These are phyloP conservation scores for Fraxinus pennsylvanica DNA, from an alignment of 257 asterid genomes.

Conservation along the genomic window DNA sequence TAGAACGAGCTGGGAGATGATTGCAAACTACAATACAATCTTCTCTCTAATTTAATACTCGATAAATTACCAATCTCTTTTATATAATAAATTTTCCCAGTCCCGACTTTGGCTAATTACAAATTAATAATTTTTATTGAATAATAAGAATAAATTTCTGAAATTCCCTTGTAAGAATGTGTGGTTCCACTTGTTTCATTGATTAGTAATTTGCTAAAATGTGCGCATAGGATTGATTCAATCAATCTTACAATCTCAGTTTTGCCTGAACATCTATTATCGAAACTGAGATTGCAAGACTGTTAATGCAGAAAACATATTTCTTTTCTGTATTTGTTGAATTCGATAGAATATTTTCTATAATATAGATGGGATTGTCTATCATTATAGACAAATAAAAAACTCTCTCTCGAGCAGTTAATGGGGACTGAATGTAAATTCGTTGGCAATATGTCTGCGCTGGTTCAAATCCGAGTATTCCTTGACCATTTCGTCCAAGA, in stretches of 20 bases:
- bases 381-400: no score
- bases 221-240: not conserved
- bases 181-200: not conserved
- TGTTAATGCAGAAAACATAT: not conserved
- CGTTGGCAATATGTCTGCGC: no score
- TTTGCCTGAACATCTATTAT: not conserved
- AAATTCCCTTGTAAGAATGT: not conserved
- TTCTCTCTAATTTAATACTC: not conserved
- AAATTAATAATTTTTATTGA: not conserved
- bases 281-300: not conserved
- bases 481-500: no score
- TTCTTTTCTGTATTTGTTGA: not conserved
- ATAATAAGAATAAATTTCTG: not conserved
- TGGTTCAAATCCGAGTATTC: no score
- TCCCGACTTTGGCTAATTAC: not conserved
- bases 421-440: no score
- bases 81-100: not conserved
- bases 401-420: no score
- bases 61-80: not conserved
- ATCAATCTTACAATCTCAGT: not conserved
- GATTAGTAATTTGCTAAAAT: not conserved
- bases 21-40: constrained; percentile 8
- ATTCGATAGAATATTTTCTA: no score
- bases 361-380: no score
- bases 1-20: constrained; percentile 4